A percentile compares a stretch with the other conserved stretches of the same genome.
These are phyloP conservation scores for Endogone sp. DNA, from an alignment of 192 early-diverging fungal genomes.

Conservation along the genomic window DNA sequence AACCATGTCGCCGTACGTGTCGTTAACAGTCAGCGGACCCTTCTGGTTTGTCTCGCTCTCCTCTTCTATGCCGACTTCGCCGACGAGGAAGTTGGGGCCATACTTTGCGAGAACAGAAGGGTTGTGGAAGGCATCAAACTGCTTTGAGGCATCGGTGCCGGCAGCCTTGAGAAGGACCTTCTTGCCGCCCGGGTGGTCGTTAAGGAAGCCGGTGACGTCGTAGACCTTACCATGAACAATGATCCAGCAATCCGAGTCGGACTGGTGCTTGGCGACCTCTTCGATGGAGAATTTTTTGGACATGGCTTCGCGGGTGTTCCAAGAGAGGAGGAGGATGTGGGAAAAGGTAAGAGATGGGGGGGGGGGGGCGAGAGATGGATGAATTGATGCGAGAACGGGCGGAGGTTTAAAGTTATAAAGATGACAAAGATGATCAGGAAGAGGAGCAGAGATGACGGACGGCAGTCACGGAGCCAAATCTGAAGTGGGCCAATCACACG, in stretches of 20 bases:
- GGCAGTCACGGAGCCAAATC: too few relatives aligned
- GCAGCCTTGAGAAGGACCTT: slow-evolving; percentile 75
- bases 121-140: slow-evolving; percentile 86
- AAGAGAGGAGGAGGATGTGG: background rate
- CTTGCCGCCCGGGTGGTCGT: slow-evolving; percentile 47
- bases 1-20: slow-evolving; percentile 67
- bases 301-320: slow-evolving; percentile 14
- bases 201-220: slow-evolving; percentile 51
- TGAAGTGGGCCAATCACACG: too few relatives aligned
- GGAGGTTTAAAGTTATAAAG: too few relatives aligned
- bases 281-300: slow-evolving; percentile 29
- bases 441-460: background rate
- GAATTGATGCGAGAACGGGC: background rate
- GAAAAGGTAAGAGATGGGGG: slow-evolving; percentile 1
- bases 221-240: slow-evolving; percentile 57
- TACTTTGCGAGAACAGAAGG: slow-evolving; percentile 59
- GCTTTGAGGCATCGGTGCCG: slow-evolving; percentile 77
- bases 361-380: background rate
- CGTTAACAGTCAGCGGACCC: slow-evolving; percentile 33
- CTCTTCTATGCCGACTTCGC: slow-evolving; percentile 50
- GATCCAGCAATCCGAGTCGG: slow-evolving; percentile 43
- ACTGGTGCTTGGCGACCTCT: slow-evolving; percentile 40
- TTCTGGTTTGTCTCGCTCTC: slow-evolving; percentile 31
- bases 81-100: slow-evolving; percentile 57
- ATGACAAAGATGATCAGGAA: background rate